Percentiles rank a stretch among this genome's conserved stretches.
Evolutionary conservation across 2,329 filamentous ascomycete genomes (phyloP).

Genomic region (Aspergillus niger): DNA sequence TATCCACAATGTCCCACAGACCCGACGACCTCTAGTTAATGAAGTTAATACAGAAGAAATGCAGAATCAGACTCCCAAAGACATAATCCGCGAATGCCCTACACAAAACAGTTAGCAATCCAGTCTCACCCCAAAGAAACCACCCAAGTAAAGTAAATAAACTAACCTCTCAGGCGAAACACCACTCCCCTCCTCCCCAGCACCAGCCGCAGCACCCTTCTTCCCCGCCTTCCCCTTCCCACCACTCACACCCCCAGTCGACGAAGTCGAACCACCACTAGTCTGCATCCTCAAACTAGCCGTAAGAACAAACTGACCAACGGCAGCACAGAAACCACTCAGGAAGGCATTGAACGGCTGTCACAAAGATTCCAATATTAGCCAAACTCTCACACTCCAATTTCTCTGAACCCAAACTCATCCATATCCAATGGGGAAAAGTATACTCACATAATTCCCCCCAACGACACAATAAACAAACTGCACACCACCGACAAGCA

Average conservation of each 20-base stretch:
- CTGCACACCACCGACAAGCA: conserved; percentile 83
- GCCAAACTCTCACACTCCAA: no score
- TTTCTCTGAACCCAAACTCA: no score
- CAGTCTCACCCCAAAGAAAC: no score
- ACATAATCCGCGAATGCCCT: conserved; percentile 97
- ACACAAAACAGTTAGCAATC: conserved; percentile 6
- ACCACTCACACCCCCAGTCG: conserved; percentile 53
- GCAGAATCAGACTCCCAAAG: conserved; percentile 89
- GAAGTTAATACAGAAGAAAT: conserved; percentile 99
- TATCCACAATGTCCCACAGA: neutral
- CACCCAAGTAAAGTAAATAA: neutral
- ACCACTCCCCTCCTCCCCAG: conserved; percentile 15
- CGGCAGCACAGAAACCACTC: conserved; percentile 88
- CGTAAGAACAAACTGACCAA: conserved; percentile 96
- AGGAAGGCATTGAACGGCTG: conserved; percentile 99
- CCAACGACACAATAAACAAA: conserved; percentile 90
- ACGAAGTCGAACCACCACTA: conserved; percentile 53
- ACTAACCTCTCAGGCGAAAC: conserved; percentile 47
- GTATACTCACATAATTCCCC: conserved; percentile 82
- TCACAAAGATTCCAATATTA: neutral
- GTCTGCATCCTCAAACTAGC: conserved; percentile 91
- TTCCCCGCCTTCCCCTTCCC: conserved; percentile 31
- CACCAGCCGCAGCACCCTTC: conserved; percentile 16
- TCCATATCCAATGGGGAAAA: neutral
- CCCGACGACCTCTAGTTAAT: conserved; percentile 71